Evolutionary conservation across 2,329 filamentous ascomycete species (phyloP).

Genomic region (Scytalidium sp.): DNA sequence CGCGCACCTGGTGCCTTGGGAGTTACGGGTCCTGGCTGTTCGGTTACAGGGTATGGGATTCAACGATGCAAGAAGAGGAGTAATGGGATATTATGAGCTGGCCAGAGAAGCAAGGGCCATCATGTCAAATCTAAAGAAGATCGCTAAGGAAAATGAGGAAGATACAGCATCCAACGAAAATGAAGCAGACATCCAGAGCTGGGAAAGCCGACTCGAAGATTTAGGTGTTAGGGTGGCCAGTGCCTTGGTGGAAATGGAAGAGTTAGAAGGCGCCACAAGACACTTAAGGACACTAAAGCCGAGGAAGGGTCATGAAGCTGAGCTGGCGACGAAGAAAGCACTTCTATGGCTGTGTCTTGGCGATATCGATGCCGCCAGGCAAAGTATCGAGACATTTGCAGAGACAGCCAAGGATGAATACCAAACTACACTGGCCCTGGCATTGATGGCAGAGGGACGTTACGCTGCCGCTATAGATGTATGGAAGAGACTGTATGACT

Average conservation of each 20-base stretch:
- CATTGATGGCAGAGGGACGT: conserved; percentile 74
- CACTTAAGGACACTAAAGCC: conserved; percentile 62
- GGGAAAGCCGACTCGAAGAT: conserved; percentile 71
- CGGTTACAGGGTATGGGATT: conserved; percentile 84
- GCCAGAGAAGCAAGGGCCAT: conserved; percentile 70
- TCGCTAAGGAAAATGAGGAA: neutral
- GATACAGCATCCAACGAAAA: neutral
- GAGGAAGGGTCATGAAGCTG: conserved; percentile 28
- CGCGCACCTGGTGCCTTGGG: conserved; percentile 78
- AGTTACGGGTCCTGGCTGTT: conserved; percentile 77
- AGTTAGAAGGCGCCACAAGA: conserved; percentile 73
- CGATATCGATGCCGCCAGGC: conserved; percentile 65
- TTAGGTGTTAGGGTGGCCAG: conserved; percentile 66
- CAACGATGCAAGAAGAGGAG: conserved; percentile 75
- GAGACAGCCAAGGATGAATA: conserved; percentile 30
- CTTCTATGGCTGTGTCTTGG: conserved; percentile 78
- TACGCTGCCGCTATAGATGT: conserved; percentile 60
- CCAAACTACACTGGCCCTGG: conserved; percentile 61
- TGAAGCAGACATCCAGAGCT: conserved; percentile 51
- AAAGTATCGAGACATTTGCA: conserved; percentile 39
- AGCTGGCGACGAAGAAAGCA: conserved; percentile 47
- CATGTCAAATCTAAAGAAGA: conserved; percentile 45
- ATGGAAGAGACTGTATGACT: conserved; percentile 54
- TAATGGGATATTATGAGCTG: conserved; percentile 89
- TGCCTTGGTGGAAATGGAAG: conserved; percentile 81